phyloP scores from a whole-genome alignment of 2,329 filamentous ascomycete genomes.

The Calonectria henricotiae region DNA sequence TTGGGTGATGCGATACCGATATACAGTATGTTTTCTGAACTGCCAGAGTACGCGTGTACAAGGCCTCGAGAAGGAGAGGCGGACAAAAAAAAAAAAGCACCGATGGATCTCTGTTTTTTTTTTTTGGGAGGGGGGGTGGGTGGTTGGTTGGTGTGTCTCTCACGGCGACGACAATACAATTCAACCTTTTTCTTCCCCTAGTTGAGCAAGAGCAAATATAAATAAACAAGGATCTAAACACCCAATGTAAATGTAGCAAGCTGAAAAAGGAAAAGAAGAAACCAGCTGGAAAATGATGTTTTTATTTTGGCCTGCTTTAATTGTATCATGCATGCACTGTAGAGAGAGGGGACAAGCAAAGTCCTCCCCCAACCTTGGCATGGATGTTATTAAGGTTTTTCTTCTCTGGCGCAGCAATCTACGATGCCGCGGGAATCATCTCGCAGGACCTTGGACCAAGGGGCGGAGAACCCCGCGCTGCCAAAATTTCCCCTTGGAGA shows the following conservation, averaged over 20 bases:
- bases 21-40: neutral
- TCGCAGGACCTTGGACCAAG: conserved; percentile 26
- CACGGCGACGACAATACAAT: neutral
- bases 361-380: neutral
- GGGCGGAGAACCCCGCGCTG: conserved; percentile 34
- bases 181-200: neutral
- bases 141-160: neutral
- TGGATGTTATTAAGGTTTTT: conserved; percentile 15
- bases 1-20: neutral
- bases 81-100: conserved; percentile 19
- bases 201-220: too few relatives aligned
- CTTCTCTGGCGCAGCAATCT: neutral
- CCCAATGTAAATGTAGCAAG: too few relatives aligned
- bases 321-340: neutral
- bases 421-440: conserved; percentile 34
- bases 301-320: neutral
- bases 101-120: neutral
- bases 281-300: neutral
- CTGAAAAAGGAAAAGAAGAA: too few relatives aligned
- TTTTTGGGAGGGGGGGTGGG: neutral
- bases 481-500: conserved; percentile 31
- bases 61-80: neutral
- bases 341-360: neutral
- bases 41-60: neutral
- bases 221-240: too few relatives aligned